Conservation (phyloP, 176 grass and related monocot species). For the Rhynchospora tenuis region DNA sequence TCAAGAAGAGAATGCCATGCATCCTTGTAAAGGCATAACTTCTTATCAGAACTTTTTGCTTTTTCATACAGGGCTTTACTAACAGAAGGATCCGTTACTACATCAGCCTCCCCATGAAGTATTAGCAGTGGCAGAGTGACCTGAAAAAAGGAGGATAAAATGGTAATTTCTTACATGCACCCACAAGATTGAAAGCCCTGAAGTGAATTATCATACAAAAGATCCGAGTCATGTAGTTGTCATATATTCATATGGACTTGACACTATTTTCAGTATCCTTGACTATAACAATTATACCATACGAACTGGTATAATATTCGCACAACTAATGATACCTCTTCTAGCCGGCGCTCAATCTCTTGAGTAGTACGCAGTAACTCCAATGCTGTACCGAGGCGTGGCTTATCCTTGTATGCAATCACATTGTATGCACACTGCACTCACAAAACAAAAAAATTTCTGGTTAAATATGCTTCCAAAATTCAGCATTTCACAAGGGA, state of each 20-base stretch:
- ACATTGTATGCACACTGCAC: constrained; percentile 76
- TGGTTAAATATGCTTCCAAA: neutral
- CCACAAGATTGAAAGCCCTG: neutral
- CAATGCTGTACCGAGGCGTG: constrained; percentile 67
- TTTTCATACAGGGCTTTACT: constrained; percentile 93
- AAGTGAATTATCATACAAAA: neutral
- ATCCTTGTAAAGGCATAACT: constrained; percentile 63
- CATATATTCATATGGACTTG: neutral
- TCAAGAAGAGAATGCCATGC: constrained; percentile 71
- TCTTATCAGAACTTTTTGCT: constrained; percentile 77
- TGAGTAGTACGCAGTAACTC: constrained; percentile 64
- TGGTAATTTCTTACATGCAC: neutral
- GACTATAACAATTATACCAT: neutral
- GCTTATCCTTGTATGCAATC: constrained; percentile 79
- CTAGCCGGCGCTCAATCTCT: constrained; percentile 61
- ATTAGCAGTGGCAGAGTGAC: constrained; percentile 82
- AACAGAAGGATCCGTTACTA: constrained; percentile 74
- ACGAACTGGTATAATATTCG: neutral
- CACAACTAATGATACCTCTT: constrained; percentile 47
- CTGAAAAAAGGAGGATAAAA: constrained; percentile 32
- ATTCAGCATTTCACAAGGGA: neutral
- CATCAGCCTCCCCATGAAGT: constrained; percentile 78
- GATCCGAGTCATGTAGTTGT: neutral
- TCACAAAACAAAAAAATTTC: constrained; percentile 17
- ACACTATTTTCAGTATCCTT: neutral